Evolutionary conservation across 2,329 filamentous ascomycete genomes (phyloP).

Genomic region (Lasiodiplodia gonubiensis): DNA sequence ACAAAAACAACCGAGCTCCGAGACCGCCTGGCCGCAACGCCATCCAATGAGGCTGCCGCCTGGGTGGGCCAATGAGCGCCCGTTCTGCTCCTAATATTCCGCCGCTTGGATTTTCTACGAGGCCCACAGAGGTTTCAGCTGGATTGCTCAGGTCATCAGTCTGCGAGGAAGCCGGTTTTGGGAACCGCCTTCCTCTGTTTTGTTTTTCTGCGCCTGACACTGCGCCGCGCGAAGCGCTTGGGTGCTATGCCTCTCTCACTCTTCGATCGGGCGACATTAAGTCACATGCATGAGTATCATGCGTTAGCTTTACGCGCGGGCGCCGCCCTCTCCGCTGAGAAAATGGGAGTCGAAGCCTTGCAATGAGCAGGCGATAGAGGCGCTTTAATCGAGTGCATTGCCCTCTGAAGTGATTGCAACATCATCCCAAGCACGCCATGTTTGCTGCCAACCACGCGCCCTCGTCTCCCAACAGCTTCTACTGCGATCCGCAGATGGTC

Average conservation of each 20-base stretch:
- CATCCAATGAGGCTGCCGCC: too few relatives aligned
- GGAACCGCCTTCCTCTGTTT: background rate
- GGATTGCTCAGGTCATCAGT: background rate
- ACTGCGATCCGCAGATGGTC: conserved; percentile 14
- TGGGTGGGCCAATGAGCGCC: background rate
- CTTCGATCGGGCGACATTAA: background rate
- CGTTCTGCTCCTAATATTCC: too few relatives aligned
- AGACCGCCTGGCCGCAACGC: background rate
- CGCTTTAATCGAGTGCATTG: background rate
- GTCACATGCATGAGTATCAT: conserved; percentile 5
- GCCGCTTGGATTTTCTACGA: too few relatives aligned
- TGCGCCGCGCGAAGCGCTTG: background rate
- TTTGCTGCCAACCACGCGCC: conserved; percentile 6
- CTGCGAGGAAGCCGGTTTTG: too few relatives aligned
- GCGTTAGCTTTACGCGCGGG: conserved; percentile 5
- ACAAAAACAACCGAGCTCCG: conserved; percentile 14
- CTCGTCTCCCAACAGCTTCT: background rate
- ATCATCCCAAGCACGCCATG: conserved; percentile 4
- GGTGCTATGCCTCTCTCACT: background rate
- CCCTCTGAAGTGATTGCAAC: background rate
- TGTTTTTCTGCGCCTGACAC: background rate
- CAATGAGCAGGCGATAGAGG: background rate
- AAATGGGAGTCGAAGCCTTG: background rate
- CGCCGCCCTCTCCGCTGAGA: conserved; percentile 5
- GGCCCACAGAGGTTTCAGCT: background rate